These are phyloP conservation scores for Agaricus bisporus DNA, from an alignment of 768 basidiomycete genomes.

Conservation along the genomic window DNA sequence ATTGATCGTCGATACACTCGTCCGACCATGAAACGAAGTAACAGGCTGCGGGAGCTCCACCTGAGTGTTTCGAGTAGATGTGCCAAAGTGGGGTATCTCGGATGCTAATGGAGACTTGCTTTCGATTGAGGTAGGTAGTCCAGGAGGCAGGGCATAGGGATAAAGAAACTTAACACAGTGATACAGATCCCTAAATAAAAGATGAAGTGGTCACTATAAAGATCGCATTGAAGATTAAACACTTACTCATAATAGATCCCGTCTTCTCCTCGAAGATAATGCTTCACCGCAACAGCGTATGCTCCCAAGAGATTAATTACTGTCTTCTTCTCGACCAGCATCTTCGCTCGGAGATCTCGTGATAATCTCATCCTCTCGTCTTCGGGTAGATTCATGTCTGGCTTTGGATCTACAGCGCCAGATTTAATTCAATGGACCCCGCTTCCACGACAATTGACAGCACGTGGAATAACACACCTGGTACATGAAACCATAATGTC, in stretches of 20 bases:
- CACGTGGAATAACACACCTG: slow-evolving; percentile 29
- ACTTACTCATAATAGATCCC: slow-evolving; percentile 39
- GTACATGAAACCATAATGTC: slow-evolving; percentile 64
- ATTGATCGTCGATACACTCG: background rate
- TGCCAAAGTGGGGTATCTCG: background rate
- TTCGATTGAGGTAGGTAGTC: slow-evolving; percentile 30
- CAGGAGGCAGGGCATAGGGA: slow-evolving; percentile 49
- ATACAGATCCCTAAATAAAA: slow-evolving; percentile 46
- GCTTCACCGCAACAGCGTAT: slow-evolving; percentile 60
- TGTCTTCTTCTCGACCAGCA: slow-evolving; percentile 63
- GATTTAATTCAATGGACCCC: background rate
- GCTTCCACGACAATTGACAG: background rate
- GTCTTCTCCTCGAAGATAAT: slow-evolving; percentile 60
- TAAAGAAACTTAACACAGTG: slow-evolving; percentile 72
- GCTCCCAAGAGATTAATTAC: slow-evolving; percentile 63
- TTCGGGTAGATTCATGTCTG: background rate
- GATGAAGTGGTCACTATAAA: background rate
- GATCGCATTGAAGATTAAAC: slow-evolving; percentile 1
- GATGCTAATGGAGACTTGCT: background rate
- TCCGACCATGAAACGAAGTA: background rate
- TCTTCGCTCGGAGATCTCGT: slow-evolving; percentile 34
- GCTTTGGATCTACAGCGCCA: slow-evolving; percentile 16
- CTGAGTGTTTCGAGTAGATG: background rate
- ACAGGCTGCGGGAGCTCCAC: slow-evolving; percentile 21
- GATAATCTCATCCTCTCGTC: slow-evolving; percentile 12